These are phyloP conservation scores for Cymbidium sinense DNA, from an alignment of 106 monocot species.

Conservation along the genomic window DNA sequence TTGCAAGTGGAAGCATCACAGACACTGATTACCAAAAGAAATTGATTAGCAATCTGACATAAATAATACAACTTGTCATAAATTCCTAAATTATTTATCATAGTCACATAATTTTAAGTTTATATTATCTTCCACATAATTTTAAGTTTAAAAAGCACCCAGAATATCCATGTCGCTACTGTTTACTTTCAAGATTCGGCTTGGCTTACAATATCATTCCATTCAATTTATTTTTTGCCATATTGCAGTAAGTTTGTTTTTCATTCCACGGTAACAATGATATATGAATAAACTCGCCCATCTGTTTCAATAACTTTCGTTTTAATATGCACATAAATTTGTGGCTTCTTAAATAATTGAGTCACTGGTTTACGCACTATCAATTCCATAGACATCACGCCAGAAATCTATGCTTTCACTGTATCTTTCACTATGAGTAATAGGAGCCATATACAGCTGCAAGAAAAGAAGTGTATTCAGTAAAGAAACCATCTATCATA, in stretches of 20 bases:
- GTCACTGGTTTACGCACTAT: constrained; percentile 58
- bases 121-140: not conserved
- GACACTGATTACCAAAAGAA: constrained; percentile 53
- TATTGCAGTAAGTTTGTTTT: not conserved
- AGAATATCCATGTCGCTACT: not conserved
- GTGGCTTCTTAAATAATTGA: not conserved
- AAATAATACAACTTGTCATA: not conserved
- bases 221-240: not conserved
- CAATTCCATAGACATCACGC: constrained; percentile 92
- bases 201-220: not conserved
- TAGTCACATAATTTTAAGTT: not conserved
- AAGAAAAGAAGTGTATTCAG: constrained; percentile 8
- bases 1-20: constrained; percentile 88
- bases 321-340: not conserved
- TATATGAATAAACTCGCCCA: not conserved
- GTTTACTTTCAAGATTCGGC: not conserved
- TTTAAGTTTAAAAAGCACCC: not conserved
- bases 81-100: not conserved
- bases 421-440: constrained; percentile 85
- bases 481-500: not conserved
- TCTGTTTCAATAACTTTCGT: not conserved
- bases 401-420: constrained; percentile 87
- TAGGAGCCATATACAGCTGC: constrained; percentile 94
- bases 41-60: not conserved
- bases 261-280: not conserved